These are phyloP conservation scores for Aspergillus viridinutans DNA, from an alignment of 2,329 filamentous ascomycete species.

Conservation along the genomic window DNA sequence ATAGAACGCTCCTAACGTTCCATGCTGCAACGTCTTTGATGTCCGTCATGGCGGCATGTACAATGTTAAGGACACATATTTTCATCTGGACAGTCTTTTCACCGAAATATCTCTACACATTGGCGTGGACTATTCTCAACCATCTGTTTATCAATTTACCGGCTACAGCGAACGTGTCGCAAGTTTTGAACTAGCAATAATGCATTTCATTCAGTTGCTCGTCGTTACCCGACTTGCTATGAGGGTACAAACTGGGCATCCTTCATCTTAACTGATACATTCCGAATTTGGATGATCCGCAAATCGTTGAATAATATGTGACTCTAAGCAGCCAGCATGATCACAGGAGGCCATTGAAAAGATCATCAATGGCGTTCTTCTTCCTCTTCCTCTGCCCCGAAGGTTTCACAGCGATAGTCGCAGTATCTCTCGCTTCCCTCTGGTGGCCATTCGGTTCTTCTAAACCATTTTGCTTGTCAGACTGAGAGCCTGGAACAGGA, in stretches of 20 bases:
- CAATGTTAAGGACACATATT: slow-evolving; percentile 75
- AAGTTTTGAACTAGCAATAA: slow-evolving; percentile 1
- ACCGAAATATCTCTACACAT: slow-evolving; percentile 89
- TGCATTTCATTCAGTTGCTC: neutral
- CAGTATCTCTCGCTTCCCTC: slow-evolving; percentile 9
- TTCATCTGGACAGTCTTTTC: slow-evolving; percentile 99
- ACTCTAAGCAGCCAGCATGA: neutral
- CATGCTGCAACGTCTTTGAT: slow-evolving; percentile 63
- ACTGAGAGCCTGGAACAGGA: neutral
- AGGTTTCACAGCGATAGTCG: slow-evolving; percentile 3
- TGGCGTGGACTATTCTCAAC: slow-evolving; percentile 81
- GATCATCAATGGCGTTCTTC: slow-evolving; percentile 65
- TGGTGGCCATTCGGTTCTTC: slow-evolving; percentile 4
- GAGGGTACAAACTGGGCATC: neutral
- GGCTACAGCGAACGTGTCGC: slow-evolving; percentile 40
- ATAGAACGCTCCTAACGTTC: slow-evolving; percentile 63
- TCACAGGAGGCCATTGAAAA: slow-evolving; percentile 60
- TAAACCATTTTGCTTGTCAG: neutral
- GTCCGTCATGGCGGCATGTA: slow-evolving; percentile 86
- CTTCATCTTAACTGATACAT: neutral
- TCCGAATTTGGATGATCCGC: neutral
- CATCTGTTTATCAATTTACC: slow-evolving; percentile 71
- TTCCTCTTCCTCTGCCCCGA: slow-evolving; percentile 47
- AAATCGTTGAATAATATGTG: neutral
- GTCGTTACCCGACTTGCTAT: neutral